A percentile compares a stretch with the other conserved stretches of the same genome.
phyloP scores from a whole-genome alignment of 2,329 filamentous ascomycete genomes.

The Ophidiomyces ophidiicola region DNA sequence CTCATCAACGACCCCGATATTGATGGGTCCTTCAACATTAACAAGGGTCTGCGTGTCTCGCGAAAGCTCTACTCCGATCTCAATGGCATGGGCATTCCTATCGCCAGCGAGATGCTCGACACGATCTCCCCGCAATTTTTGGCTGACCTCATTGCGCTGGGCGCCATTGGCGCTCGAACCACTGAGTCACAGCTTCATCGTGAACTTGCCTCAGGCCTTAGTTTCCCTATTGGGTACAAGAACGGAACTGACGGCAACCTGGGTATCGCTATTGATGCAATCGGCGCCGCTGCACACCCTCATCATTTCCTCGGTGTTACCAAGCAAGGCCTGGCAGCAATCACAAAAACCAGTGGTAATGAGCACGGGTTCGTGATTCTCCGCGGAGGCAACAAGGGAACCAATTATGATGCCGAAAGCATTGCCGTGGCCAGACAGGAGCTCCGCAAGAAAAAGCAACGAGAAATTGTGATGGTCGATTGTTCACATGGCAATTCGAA shows the following conservation, averaged over 20 bases:
- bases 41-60: conserved; percentile 90
- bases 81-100: conserved; percentile 76
- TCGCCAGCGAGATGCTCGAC: conserved; percentile 96
- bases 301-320: conserved; percentile 99
- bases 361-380: conserved; percentile 97
- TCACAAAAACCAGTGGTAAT: conserved; percentile 85
- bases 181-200: conserved; percentile 95
- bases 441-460: conserved; percentile 69
- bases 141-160: conserved; percentile 86
- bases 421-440: conserved; percentile 68
- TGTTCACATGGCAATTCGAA: conserved; percentile 97
- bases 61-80: conserved; percentile 87
- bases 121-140: conserved; percentile 98
- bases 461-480: conserved; percentile 90
- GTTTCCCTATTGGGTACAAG: conserved; percentile 98
- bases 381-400: conserved; percentile 77
- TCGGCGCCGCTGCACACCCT: conserved; percentile 53
- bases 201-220: conserved; percentile 86
- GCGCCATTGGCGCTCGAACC: conserved; percentile 88
- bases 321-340: conserved; percentile 90
- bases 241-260: conserved; percentile 94
- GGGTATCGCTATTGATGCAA: conserved; percentile 86
- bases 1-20: conserved; percentile 99
- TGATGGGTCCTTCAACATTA: conserved; percentile 94
- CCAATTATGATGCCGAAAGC: conserved; percentile 82